These are phyloP conservation scores for Thuidium tamariscinum DNA, from an alignment of 225 moss, liverwort and hornwort genomes.

Conservation along the genomic window DNA sequence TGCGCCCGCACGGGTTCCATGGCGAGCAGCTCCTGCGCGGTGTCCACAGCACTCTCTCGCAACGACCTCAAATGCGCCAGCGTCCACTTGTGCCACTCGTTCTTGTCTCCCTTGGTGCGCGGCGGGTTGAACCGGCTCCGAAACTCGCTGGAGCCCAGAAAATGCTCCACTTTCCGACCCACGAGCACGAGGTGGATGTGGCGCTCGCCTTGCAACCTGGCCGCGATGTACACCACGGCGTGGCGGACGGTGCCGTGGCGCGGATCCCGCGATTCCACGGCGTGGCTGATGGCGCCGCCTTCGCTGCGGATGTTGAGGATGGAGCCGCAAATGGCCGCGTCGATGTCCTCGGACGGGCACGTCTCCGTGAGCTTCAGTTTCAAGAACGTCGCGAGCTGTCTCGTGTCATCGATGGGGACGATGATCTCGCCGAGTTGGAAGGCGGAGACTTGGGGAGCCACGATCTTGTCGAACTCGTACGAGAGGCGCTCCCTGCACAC, in stretches of 20 bases:
- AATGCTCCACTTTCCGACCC: slow-evolving; percentile 42
- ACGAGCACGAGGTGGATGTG: slow-evolving; percentile 53
- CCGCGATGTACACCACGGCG: slow-evolving; percentile 42
- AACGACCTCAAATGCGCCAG: slow-evolving; percentile 29
- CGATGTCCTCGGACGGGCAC: slow-evolving; percentile 23
- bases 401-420: slow-evolving; percentile 28
- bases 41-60: slow-evolving; percentile 27
- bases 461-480: slow-evolving; percentile 39
- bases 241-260: slow-evolving; percentile 22
- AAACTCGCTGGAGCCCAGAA: slow-evolving; percentile 40
- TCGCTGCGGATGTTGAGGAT: slow-evolving; percentile 20
- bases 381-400: slow-evolving; percentile 37
- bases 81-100: slow-evolving; percentile 49
- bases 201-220: slow-evolving; percentile 12
- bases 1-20: slow-evolving; percentile 29
- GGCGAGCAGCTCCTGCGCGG: slow-evolving; percentile 31
- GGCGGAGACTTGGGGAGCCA: slow-evolving; percentile 35
- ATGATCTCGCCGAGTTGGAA: slow-evolving; percentile 47
- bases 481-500: slow-evolving; percentile 43
- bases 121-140: slow-evolving; percentile 42
- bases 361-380: slow-evolving; percentile 31
- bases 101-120: slow-evolving; percentile 13
- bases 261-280: slow-evolving; percentile 33
- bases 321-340: slow-evolving; percentile 27
- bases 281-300: slow-evolving; percentile 16